Evolutionary conservation across 2,329 filamentous ascomycete species (phyloP).

Genomic region (Aspergillus ibericus): DNA sequence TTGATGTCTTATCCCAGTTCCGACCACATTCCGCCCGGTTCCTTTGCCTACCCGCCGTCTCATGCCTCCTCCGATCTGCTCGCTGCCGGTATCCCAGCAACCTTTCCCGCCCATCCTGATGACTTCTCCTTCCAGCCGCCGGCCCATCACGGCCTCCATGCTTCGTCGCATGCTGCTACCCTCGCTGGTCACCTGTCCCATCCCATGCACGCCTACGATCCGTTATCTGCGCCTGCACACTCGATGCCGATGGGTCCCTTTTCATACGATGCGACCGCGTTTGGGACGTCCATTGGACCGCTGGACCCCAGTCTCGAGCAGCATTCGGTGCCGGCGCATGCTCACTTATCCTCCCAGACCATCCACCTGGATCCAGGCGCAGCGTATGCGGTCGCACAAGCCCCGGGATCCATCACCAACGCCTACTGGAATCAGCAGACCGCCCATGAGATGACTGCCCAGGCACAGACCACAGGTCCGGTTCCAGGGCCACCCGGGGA

Average conservation of each 20-base stretch:
- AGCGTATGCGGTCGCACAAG: constrained; percentile 12
- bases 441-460: background rate
- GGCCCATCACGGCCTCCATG: background rate
- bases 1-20: constrained; percentile 13
- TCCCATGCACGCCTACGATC: constrained; percentile 29
- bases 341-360: constrained; percentile 11
- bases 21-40: constrained; percentile 12
- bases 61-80: constrained; percentile 8
- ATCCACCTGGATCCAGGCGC: constrained; percentile 10
- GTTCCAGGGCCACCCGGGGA: background rate
- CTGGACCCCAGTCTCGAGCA: constrained; percentile 15
- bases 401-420: constrained; percentile 3
- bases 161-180: background rate
- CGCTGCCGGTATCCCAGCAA: constrained; percentile 1
- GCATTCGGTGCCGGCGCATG: constrained; percentile 1
- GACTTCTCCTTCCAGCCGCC: constrained; percentile 16
- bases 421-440: constrained; percentile 14
- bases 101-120: constrained; percentile 18
- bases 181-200: constrained; percentile 25
- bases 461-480: background rate
- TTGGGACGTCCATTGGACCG: constrained; percentile 21
- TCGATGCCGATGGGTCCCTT: constrained; percentile 22
- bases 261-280: constrained; percentile 25
- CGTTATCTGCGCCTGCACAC: constrained; percentile 15
- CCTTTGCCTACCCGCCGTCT: constrained; percentile 14